A percentile compares a stretch with the other conserved stretches of the same genome.
These are phyloP conservation scores for Venturia effusa DNA, from an alignment of 2,329 filamentous ascomycete genomes.

Conservation along the genomic window DNA sequence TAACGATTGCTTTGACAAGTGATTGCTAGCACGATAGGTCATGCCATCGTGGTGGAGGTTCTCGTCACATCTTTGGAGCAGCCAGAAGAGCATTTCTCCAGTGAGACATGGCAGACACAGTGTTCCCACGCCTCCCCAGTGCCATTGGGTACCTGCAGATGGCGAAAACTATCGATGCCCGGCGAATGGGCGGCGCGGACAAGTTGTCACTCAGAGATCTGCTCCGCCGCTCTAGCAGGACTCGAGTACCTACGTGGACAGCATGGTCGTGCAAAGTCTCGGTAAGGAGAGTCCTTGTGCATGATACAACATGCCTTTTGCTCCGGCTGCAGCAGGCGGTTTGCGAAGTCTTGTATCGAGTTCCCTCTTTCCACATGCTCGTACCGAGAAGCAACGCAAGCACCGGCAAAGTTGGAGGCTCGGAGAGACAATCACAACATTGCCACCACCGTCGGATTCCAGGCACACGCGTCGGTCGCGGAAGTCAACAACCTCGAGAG, in stretches of 20 bases:
- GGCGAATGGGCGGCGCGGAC: conserved; percentile 4
- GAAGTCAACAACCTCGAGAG: background rate
- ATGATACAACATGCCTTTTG: background rate
- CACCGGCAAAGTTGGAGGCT: no score
- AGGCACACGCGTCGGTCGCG: background rate
- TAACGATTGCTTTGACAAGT: conserved; percentile 3
- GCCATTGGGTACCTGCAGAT: conserved; percentile 6
- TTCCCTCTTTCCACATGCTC: no score
- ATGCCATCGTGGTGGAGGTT: background rate
- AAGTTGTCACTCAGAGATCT: background rate
- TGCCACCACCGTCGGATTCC: background rate
- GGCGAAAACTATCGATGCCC: conserved; percentile 1
- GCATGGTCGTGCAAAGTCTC: background rate
- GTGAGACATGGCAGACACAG: background rate
- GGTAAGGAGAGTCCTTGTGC: background rate
- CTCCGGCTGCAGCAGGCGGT: background rate
- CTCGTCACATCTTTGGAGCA: background rate
- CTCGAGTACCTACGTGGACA: background rate
- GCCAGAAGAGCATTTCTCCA: background rate
- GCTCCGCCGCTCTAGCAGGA: background rate
- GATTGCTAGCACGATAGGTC: background rate
- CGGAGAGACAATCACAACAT: background rate
- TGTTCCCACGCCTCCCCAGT: background rate
- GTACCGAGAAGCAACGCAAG: no score
- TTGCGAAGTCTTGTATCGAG: no score